A percentile compares a stretch with the other conserved stretches of the same genome.
Conservation (phyloP, 257 asterid species). For the Nemophila menziesii region DNA sequence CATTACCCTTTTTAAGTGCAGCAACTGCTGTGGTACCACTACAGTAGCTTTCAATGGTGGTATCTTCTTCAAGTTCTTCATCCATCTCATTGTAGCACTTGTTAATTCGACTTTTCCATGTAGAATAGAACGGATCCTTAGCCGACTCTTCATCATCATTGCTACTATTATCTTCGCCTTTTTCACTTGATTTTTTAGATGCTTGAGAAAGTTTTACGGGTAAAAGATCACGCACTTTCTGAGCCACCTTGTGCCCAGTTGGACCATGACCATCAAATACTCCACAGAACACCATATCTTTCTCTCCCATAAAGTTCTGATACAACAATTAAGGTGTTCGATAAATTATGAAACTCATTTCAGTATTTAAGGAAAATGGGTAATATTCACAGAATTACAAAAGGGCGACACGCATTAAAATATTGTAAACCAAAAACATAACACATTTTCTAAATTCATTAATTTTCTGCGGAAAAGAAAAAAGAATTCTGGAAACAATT, state of each 20-base stretch:
- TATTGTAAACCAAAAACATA: too few relatives aligned
- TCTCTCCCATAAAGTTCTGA: conserved; percentile 68
- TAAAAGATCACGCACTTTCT: conserved; percentile 47
- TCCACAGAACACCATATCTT: conserved; percentile 48
- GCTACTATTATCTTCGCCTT: background rate
- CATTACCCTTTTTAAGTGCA: conserved; percentile 59
- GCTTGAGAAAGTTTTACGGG: conserved; percentile 48
- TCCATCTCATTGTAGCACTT: conserved; percentile 54
- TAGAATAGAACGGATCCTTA: conserved; percentile 26
- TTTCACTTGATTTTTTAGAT: conserved; percentile 12
- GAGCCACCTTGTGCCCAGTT: conserved; percentile 72
- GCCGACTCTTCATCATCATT: conserved; percentile 9
- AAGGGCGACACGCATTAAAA: background rate
- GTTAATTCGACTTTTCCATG: conserved; percentile 47
- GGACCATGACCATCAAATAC: conserved; percentile 97
- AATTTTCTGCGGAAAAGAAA: background rate
- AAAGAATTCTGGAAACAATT: background rate
- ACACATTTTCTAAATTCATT: background rate
- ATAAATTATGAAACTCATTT: too few relatives aligned
- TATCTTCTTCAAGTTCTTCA: conserved; percentile 42
- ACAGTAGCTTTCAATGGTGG: conserved; percentile 57
- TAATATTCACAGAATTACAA: background rate
- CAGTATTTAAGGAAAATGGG: background rate
- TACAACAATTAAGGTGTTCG: background rate
- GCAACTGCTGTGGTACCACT: conserved; percentile 77